phyloP scores from a whole-genome alignment of 768 basidiomycete genomes.

The Amanita inopinata region DNA sequence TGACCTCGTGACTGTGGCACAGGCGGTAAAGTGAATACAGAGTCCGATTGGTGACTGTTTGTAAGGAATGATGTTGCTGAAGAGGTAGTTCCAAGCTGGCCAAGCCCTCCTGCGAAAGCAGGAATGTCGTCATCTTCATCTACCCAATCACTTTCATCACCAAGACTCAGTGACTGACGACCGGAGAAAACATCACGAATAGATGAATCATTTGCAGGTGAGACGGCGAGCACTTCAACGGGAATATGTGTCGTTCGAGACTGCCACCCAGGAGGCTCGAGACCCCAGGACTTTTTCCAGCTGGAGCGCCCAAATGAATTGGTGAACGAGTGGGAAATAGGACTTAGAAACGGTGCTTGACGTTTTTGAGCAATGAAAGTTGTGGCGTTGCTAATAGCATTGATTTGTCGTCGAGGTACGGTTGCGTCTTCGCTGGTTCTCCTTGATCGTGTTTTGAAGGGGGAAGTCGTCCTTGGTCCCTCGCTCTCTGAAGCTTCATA shows the following conservation, averaged over 20 bases:
- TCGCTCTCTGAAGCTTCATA: conserved; percentile 70
- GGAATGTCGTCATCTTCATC: conserved; percentile 77
- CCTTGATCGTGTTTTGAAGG: conserved; percentile 42
- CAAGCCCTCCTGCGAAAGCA: conserved; percentile 69
- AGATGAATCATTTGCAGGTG: conserved; percentile 37
- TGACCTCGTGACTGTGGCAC: conserved; percentile 22
- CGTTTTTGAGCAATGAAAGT: conserved; percentile 81
- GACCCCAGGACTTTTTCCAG: conserved; percentile 88
- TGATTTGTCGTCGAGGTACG: conserved; percentile 26
- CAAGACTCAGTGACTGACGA: conserved; percentile 43
- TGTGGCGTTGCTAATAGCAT: conserved; percentile 26
- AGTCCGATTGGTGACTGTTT: conserved; percentile 8
- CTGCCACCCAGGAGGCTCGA: conserved; percentile 83
- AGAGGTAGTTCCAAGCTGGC: conserved; percentile 42
- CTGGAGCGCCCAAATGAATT: conserved; percentile 52
- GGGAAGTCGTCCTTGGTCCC: conserved; percentile 43
- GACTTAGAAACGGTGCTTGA: conserved; percentile 60
- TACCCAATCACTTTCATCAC: conserved; percentile 83
- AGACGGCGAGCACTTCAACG: conserved; percentile 70
- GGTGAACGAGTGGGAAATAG: conserved; percentile 29
- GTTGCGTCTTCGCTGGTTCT: conserved; percentile 33
- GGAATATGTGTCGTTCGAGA: conserved; percentile 56
- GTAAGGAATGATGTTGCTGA: conserved; percentile 19
- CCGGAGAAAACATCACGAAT: conserved; percentile 81
- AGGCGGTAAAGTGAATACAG: conserved; percentile 35